Evolutionary conservation across 441 rosid genomes (phyloP), one percentile per base, ranked within the genome.

Genomic region (Croton laevigatus): DNA sequence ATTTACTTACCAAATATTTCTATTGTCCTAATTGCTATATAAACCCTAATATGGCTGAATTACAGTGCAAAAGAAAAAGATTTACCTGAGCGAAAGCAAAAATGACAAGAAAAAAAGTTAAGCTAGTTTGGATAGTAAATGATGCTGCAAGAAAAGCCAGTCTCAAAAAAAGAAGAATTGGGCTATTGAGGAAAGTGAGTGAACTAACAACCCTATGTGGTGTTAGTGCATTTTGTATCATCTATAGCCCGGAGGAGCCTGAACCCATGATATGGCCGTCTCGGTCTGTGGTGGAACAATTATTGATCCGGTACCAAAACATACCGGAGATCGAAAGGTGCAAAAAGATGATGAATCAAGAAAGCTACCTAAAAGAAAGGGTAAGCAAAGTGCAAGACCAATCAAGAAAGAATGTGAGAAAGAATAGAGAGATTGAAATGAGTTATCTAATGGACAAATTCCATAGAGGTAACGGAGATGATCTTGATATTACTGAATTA

Each of bases 71-170:
- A 52, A 17, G 57, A 52, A 7, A 46, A 46, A 46, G 59, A 68
- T 63, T 13, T 7, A 48, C 0, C 12, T 40, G 38, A 38, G 42
- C 1, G 10, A 20, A n/a, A 71, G 57, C 20, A 58, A 63, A 20
- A 65, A 80, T 82, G 84, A 74, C 83, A 8, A 79, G 85, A 52
- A 80, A 70, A 73, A 84, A 82, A 75, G 78, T 81, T 61, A 78
- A 73, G 73, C 81, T 84, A 4, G 79, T 59, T 6, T 80, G 68
- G 59, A 81, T 84, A n/a, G 63, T 48, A 44, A 78, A 81, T n/a
- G 78, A 77, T 9, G 49, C 79, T 16, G 70, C 82, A 0, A 76
- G 84, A 19, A 83, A 75, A 68, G 79, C 78, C 0, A 62, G 78
- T 14, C 73, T 71, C 3, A 78, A 66, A 67, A 81, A 81, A 68